Base-by-base conservation (phyloP, 2,329 filamentous ascomycete genomes). In the Arthrobotrys pseudoclavata region DNA sequence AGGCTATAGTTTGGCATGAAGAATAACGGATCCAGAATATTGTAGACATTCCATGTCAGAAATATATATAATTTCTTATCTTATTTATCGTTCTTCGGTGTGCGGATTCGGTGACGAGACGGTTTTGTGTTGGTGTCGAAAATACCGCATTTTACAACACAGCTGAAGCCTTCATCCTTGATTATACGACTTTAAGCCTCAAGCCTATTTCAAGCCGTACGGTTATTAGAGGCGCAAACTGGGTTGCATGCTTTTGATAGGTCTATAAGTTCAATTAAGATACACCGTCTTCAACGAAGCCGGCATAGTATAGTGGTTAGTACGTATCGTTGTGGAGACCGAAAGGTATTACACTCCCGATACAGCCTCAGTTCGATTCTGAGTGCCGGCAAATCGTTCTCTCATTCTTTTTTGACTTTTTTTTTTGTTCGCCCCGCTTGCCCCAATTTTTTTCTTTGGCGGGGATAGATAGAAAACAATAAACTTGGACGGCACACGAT, bases 261-360 rank as follows among this genome's bases (percentile, higher is more conserved):
- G 42, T 45, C 42, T 45, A 45, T 45, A 18, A 12, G 1, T n/a
- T 18, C n/a, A 20, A 18, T 45, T 20, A 18, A 45, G 37, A 18
- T 18, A 1, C 31, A n/a, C 1, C 13, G 6, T 45, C 40, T 48
- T 34, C 37, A 72, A 45, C 69, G 40, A 64, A 45, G 69, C 69
- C 62, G 62, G 69, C 69, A 74, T 74, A 67, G 69, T 74, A 74
- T 74, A 74, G 69, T 74, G 69, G 69, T 74, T 61, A 74, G 61
- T 74, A 74, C 69, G 47, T 60, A 74, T 74, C 69, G 69, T 74
- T 74, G 69, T 74, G 69, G 69, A 67, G 24, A 67, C 52, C 69
- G 61, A 45, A 64, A 63, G 69, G 45, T 71, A 37, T 18, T 47
- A 68, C 61, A 66, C 48, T 48, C 48, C 69, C 69, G 69, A 74